Percentiles rank a stretch among this genome's conserved stretches.
Conservation (phyloP, 2,329 filamentous ascomycete species). For the Sclerotinia sclerotiorum region DNA sequence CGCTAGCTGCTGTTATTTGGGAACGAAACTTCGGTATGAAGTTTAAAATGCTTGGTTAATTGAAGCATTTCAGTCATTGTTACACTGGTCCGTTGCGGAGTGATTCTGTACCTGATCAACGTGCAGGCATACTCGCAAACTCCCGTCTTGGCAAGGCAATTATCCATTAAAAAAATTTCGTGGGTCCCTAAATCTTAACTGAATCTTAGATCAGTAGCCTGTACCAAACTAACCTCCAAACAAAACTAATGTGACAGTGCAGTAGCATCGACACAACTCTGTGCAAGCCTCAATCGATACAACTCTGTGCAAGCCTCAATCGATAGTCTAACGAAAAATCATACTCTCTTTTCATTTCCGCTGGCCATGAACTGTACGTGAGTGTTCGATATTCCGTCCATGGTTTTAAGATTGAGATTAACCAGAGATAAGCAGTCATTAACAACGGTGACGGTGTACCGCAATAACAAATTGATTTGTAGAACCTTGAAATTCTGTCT, state of each 20-base stretch:
- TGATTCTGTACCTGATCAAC: not conserved
- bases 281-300: no score
- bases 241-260: not conserved
- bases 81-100: not conserved
- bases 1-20: not conserved
- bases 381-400: not conserved
- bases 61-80: not conserved
- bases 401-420: not conserved
- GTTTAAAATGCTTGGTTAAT: not conserved
- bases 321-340: not conserved
- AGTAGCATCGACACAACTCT: no score
- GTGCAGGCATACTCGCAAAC: not conserved
- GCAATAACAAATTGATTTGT: not conserved
- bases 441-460: not conserved
- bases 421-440: not conserved
- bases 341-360: not conserved
- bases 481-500: not conserved
- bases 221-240: not conserved
- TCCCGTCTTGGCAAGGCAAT: slow-evolving; percentile 7
- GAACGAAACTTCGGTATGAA: not conserved
- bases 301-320: not conserved
- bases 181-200: not conserved
- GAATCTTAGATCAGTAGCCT: not conserved
- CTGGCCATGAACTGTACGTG: not conserved
- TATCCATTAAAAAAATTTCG: not conserved